Conservation (phyloP, 2,329 filamentous ascomycete genomes). For the Diaporthe batatas region DNA sequence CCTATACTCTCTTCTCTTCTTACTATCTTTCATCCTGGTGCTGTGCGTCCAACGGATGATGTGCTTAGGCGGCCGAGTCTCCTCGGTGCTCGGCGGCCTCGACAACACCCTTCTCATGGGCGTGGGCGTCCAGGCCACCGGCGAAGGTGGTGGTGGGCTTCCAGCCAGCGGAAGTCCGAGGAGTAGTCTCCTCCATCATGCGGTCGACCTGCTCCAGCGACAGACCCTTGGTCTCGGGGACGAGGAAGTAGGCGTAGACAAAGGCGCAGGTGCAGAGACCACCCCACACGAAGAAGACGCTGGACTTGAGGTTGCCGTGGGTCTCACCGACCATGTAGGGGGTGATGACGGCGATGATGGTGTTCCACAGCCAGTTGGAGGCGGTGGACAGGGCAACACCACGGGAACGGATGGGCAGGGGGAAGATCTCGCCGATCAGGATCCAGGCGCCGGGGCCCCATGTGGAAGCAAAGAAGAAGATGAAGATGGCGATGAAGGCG, state of each 20-base stretch:
- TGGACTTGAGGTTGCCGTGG: constrained; percentile 75
- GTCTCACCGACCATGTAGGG: constrained; percentile 75
- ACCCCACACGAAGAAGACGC: constrained; percentile 84
- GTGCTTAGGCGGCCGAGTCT: constrained; percentile 50
- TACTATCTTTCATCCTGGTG: neutral
- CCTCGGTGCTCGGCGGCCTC: constrained; percentile 49
- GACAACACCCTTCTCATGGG: constrained; percentile 50
- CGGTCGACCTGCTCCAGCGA: constrained; percentile 85
- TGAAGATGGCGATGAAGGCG: constrained; percentile 91
- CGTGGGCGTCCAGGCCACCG: constrained; percentile 46
- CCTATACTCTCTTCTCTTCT: neutral
- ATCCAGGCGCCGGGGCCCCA: constrained; percentile 89
- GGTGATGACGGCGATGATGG: constrained; percentile 78
- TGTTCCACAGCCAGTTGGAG: constrained; percentile 94
- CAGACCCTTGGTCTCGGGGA: constrained; percentile 81
- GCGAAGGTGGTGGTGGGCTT: constrained; percentile 79
- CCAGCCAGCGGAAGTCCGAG: constrained; percentile 83
- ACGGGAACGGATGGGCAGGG: constrained; percentile 87
- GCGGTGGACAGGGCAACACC: constrained; percentile 90
- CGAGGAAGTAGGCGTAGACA: constrained; percentile 79
- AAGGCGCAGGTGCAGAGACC: constrained; percentile 71
- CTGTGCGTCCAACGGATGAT: neutral
- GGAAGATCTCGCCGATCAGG: constrained; percentile 91
- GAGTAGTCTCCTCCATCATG: constrained; percentile 90
- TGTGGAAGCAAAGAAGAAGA: constrained; percentile 91